A percentile compares a stretch with the other conserved stretches of the same genome.
These are phyloP conservation scores for Eucalyptus sp. DNA, from an alignment of 345 rosid species.

Conservation along the genomic window DNA sequence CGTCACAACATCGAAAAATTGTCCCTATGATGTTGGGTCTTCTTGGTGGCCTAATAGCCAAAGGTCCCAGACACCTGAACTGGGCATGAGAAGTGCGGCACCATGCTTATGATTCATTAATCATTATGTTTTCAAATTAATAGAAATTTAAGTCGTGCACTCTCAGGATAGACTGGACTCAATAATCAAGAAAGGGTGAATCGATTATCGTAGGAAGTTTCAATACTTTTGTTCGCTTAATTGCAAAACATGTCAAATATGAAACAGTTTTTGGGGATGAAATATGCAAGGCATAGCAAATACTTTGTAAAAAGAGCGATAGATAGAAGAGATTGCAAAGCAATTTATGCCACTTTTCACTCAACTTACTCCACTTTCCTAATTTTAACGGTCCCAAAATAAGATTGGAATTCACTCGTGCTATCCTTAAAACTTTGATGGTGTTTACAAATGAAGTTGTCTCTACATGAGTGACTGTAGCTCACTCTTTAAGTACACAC, in stretches of 20 bases:
- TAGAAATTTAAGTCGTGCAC: background rate
- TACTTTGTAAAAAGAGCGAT: background rate
- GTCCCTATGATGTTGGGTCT: background rate
- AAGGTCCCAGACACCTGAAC: background rate
- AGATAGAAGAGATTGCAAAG: background rate
- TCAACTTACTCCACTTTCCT: background rate
- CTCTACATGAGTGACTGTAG: background rate
- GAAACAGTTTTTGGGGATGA: background rate
- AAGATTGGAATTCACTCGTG: background rate
- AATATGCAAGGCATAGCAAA: background rate
- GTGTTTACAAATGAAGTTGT: background rate
- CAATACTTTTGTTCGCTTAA: background rate
- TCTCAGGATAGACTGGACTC: background rate
- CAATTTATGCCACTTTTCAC: background rate
- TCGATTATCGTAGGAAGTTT: background rate
- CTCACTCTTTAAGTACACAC: background rate
- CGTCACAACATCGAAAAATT: background rate
- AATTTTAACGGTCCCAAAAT: background rate
- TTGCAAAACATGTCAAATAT: background rate
- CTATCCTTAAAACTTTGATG: background rate
- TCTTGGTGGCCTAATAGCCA: background rate
- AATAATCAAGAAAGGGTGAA: background rate
- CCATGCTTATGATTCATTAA: background rate
- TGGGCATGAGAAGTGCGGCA: background rate
- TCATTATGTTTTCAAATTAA: background rate